These are phyloP conservation scores for Tolypocladium ovalisporum DNA, from an alignment of 2,329 filamentous ascomycete species.

Conservation along the genomic window DNA sequence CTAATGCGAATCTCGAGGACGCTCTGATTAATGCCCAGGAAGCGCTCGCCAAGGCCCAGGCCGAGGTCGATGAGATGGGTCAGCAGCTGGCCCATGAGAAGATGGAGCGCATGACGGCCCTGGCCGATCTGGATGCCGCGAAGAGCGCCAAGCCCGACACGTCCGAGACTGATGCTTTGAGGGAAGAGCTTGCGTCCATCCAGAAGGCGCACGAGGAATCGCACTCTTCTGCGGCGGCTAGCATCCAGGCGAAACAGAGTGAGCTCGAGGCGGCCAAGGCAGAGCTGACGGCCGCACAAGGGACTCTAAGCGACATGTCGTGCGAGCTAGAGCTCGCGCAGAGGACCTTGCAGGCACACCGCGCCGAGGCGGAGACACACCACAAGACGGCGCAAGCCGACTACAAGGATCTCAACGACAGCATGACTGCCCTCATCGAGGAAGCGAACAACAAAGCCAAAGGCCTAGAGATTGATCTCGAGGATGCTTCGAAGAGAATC, in stretches of 20 bases:
- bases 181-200: conserved; percentile 35
- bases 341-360: conserved; percentile 43
- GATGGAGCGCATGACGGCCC: conserved; percentile 47
- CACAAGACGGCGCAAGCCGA: conserved; percentile 46
- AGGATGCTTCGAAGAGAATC: conserved; percentile 32
- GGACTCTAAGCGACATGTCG: conserved; percentile 16
- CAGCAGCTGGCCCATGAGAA: conserved; percentile 47
- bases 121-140: conserved; percentile 49
- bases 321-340: conserved; percentile 36
- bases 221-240: conserved; percentile 20
- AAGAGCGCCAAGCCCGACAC: conserved; percentile 47
- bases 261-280: conserved; percentile 22
- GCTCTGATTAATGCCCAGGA: conserved; percentile 28
- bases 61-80: conserved; percentile 37
- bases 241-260: conserved; percentile 23
- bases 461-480: conserved; percentile 37
- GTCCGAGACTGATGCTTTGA: conserved; percentile 40
- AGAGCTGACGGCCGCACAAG: conserved; percentile 24
- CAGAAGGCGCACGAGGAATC: conserved; percentile 36
- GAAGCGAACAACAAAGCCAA: conserved; percentile 45
- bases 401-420: conserved; percentile 53
- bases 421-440: conserved; percentile 48
- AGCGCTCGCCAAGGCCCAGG: conserved; percentile 31
- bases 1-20: conserved; percentile 23
- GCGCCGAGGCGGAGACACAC: conserved; percentile 38